Conservation (phyloP, 768 basidiomycete genomes). For the Hysterangium stoloniferum region DNA sequence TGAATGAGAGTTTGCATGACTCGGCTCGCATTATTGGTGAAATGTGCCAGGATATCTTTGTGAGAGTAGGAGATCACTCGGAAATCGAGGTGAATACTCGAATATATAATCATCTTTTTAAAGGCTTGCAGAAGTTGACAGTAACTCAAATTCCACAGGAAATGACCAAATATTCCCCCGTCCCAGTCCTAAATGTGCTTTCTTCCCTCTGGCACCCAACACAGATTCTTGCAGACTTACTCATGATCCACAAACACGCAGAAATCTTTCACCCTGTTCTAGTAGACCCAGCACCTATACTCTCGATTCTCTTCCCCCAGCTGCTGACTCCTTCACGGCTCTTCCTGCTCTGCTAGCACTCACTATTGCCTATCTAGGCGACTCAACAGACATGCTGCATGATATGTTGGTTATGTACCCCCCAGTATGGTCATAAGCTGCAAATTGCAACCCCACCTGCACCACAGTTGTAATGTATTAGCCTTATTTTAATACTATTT, state of each 20-base stretch:
- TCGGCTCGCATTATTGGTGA: slow-evolving; percentile 82
- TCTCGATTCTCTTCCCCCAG: slow-evolving; percentile 19
- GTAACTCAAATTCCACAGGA: slow-evolving; percentile 44
- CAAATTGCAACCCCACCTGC: slow-evolving; percentile 79
- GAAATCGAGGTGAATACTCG: slow-evolving; percentile 73
- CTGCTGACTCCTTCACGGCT: slow-evolving; percentile 5
- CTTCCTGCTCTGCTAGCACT: slow-evolving; percentile 61
- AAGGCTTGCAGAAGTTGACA: too few species aligned
- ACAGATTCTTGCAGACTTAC: slow-evolving; percentile 85
- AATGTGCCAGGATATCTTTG: slow-evolving; percentile 96
- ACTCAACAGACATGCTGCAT: slow-evolving; percentile 89
- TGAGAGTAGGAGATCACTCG: slow-evolving; percentile 83
- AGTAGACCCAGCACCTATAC: slow-evolving; percentile 10
- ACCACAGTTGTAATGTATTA: too few species aligned
- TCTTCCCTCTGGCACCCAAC: slow-evolving; percentile 97
- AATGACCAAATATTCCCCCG: slow-evolving; percentile 80
- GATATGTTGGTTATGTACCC: slow-evolving; percentile 96
- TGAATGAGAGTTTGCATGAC: slow-evolving; percentile 84
- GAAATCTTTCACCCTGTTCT: slow-evolving; percentile 40
- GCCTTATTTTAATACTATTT: too few species aligned
- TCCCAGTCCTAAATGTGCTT: slow-evolving; percentile 95
- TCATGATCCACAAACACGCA: slow-evolving; percentile 77
- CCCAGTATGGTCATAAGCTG: slow-evolving; percentile 77
- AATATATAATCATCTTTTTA: not conserved
- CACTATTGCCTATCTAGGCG: slow-evolving; percentile 89